Evolutionary conservation across 441 rosid species (phyloP), one percentile per base, ranked within the genome.

Genomic region (Gossypium aridum): DNA sequence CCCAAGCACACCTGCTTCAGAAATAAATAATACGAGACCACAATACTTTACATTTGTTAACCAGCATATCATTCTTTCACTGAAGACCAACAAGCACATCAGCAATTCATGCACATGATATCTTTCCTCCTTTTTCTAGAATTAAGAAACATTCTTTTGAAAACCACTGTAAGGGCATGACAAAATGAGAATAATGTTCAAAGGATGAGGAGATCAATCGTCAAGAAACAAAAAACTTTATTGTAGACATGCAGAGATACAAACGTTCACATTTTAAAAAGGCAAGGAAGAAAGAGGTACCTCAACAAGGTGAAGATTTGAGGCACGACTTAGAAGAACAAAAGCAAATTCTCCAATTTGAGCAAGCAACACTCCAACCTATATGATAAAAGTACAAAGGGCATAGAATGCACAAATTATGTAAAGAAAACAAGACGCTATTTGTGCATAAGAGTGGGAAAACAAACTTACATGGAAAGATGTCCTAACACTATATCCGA

Each of bases 321-420:
- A 93, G 63, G 98, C 99, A 77, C 99, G 89, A 71, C 98, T 89
- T 53, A 93, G 81, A 56, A 96, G 95, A 80, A 96, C 96, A 82
- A 96, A 96, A 78, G 99, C 92, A 76, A 93, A 93, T 83, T 96
- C 98, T 79, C 99, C 99, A 70, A 96, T 92, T 87, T 96, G 99
- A 81, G 99, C 99, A 76, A 96, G 98, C 80, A 91, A 69, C 45
- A 96, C 88, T 62, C 96, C 98, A 26, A 89, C 99, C 99, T 93
- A 74, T 75, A 77, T 70, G 54, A 76, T 57, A 59, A 26, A 73
- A 45, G 76, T 22, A 6, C 54, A 20, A 73, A 59, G 37, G 54
- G 77, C 54, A 39, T 59, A 66, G 61, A 16, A 45, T 54, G 17
- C 16, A 37, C 7, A 23, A 22, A 43, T 3, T 69, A 43, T 17